phyloP scores from a whole-genome alignment of 306 rosid species.

The Oxytropis ochrocephala region DNA sequence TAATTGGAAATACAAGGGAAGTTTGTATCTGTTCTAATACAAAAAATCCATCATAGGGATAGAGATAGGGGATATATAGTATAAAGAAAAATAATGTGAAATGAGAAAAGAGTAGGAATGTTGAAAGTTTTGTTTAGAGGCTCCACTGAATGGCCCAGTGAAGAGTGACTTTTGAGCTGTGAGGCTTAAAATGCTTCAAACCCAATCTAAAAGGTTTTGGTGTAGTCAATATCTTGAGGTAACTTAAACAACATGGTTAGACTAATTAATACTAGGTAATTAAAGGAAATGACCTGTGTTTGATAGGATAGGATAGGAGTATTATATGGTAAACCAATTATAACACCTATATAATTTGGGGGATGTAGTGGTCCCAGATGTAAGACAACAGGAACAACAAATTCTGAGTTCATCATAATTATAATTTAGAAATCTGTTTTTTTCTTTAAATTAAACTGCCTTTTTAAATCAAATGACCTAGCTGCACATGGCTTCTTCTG shows the following conservation, averaged over 20 bases:
- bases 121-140: not conserved
- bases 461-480: constrained; percentile 2
- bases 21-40: too few relatives aligned
- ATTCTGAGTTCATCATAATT: not conserved
- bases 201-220: not conserved
- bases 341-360: not conserved
- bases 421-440: not conserved
- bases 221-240: not conserved
- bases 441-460: not conserved
- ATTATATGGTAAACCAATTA: too few relatives aligned
- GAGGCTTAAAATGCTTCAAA: not conserved
- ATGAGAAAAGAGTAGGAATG: not conserved
- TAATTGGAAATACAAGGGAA: too few relatives aligned
- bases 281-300: not conserved
- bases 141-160: not conserved
- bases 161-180: not conserved
- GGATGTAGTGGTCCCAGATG: not conserved
- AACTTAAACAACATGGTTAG: not conserved
- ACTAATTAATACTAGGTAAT: not conserved
- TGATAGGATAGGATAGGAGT: too few relatives aligned
- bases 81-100: too few relatives aligned
- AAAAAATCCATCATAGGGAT: too few relatives aligned
- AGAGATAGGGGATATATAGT: too few relatives aligned
- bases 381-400: not conserved
- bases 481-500: constrained; percentile 20